Evolutionary conservation across 1,139 yeast species (phyloP).

Genomic region (Torulaspora pretoriensis): DNA sequence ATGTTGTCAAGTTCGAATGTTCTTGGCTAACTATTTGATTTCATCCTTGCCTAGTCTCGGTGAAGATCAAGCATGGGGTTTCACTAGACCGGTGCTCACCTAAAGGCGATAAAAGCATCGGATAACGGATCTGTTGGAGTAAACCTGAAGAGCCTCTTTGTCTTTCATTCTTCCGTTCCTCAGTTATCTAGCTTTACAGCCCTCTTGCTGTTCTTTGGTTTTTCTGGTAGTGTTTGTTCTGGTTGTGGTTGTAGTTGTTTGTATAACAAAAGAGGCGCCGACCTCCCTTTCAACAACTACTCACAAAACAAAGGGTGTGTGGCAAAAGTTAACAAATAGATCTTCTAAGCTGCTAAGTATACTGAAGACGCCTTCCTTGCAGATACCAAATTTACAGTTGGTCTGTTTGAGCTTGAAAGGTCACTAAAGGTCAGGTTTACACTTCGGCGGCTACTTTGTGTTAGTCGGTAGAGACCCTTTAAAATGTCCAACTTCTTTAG

Average conservation of each 20-base stretch:
- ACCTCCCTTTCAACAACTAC: slow-evolving; percentile 1
- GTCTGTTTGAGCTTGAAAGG: neutral
- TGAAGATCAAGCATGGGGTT: too few species aligned
- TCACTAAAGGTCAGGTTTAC: neutral
- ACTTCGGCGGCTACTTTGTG: slow-evolving; percentile 5
- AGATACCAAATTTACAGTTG: neutral
- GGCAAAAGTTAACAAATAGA: neutral
- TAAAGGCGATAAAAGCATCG: too few species aligned
- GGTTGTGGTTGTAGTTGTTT: neutral
- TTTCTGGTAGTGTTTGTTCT: neutral
- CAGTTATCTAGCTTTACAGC: neutral
- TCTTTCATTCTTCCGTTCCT: neutral
- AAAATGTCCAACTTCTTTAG: slow-evolving; percentile 36
- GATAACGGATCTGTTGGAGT: too few species aligned
- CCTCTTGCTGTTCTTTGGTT: neutral
- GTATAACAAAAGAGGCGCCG: slow-evolving; percentile 41
- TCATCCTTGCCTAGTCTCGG: too few species aligned
- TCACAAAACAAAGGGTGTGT: neutral
- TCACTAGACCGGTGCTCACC: too few species aligned
- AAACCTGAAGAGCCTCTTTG: too few species aligned
- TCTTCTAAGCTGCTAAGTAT: neutral
- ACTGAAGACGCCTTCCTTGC: neutral
- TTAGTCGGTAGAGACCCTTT: neutral
- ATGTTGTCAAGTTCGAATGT: too few species aligned
- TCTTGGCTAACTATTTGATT: too few species aligned